Evolutionary conservation across 225 moss, liverwort and hornwort genomes (phyloP).

Genomic region (Pseudoscleropodium purum): DNA sequence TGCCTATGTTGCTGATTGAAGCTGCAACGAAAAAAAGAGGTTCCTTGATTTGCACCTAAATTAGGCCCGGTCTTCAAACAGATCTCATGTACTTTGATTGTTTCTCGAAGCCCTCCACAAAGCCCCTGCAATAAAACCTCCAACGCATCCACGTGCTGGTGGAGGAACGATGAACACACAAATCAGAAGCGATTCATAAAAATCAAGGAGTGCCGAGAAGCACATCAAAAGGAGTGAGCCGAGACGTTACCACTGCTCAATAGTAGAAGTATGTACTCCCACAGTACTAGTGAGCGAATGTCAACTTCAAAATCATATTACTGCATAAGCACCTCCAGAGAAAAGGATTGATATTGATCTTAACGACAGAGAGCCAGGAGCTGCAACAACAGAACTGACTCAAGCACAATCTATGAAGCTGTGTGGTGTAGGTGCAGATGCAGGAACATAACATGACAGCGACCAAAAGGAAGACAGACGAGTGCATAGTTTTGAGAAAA

Average conservation of each 20-base stretch:
- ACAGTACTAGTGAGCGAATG: not conserved
- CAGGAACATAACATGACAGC: slow-evolving; percentile 21
- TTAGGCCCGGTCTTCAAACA: slow-evolving; percentile 76
- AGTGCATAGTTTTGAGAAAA: not conserved
- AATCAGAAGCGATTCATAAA: not conserved
- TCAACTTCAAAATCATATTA: slow-evolving; percentile 19
- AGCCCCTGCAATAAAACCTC: slow-evolving; percentile 85
- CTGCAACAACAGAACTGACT: not conserved
- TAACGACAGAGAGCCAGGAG: slow-evolving; percentile 1
- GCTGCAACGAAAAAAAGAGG: not conserved
- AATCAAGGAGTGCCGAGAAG: not conserved
- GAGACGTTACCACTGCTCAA: slow-evolving; percentile 9
- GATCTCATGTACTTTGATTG: slow-evolving; percentile 72
- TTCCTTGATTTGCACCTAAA: slow-evolving; percentile 37
- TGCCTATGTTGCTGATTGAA: not conserved
- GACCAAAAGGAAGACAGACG: not conserved
- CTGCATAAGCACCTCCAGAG: slow-evolving; percentile 26
- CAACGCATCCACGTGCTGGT: slow-evolving; percentile 73
- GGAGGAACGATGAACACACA: not conserved
- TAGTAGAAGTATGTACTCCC: not conserved
- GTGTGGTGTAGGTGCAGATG: slow-evolving; percentile 28
- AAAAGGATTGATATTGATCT: not conserved
- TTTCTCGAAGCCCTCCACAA: slow-evolving; percentile 74
- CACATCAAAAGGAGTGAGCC: not conserved
- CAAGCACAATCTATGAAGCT: not conserved